These are phyloP conservation scores for Pichia californica DNA, from an alignment of 805 yeast genomes.

Conservation along the genomic window DNA sequence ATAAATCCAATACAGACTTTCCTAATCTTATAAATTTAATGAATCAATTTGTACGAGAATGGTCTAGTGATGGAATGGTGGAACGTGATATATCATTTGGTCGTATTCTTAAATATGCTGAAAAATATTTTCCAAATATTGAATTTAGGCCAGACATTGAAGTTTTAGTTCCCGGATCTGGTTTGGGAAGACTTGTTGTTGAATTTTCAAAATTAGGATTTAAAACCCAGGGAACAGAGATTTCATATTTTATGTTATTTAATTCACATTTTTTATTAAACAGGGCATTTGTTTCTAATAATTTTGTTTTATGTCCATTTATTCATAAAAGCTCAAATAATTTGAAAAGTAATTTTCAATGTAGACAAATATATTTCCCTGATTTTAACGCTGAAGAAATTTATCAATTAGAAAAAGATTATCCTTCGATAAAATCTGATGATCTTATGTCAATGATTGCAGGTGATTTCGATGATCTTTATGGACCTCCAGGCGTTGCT, in stretches of 20 bases:
- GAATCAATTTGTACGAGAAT: conserved; percentile 54
- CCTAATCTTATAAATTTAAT: conserved; percentile 54
- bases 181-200: conserved; percentile 52
- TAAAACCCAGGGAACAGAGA: conserved; percentile 61
- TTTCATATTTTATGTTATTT: conserved; percentile 57
- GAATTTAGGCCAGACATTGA: conserved; percentile 32
- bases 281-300: conserved; percentile 34
- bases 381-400: conserved; percentile 41
- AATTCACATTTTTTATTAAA: conserved; percentile 51
- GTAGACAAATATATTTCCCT: conserved; percentile 47
- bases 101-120: conserved; percentile 32
- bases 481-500: conserved; percentile 42
- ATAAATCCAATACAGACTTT: conserved; percentile 36
- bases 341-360: conserved; percentile 38
- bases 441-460: conserved; percentile 66
- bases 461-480: conserved; percentile 65
- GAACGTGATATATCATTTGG: conserved; percentile 40
- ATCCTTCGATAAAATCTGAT: conserved; percentile 37
- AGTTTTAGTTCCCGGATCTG: conserved; percentile 58
- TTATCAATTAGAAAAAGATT: conserved; percentile 25
- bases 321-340: conserved; percentile 47
- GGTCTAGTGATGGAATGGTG: conserved; percentile 46
- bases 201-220: conserved; percentile 52
- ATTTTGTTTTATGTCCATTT: conserved; percentile 44
- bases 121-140: conserved; percentile 32